Base-by-base conservation (phyloP, 345 rosid species). In the Bruguiera gymnorhiza region DNA sequence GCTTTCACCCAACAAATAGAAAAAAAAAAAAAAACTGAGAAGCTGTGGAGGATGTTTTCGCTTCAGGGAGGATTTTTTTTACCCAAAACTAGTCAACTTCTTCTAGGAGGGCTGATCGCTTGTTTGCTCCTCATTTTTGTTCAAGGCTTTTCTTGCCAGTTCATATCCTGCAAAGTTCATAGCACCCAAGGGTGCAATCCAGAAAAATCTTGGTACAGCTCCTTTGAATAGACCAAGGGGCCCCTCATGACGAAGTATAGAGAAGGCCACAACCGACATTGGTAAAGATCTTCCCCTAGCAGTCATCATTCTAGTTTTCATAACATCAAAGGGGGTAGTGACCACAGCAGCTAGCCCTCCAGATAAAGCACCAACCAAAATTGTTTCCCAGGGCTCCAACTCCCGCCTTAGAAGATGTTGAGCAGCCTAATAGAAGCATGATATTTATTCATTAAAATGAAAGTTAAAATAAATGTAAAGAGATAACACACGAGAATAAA, bases 101-200 rank as follows among this genome's bases (percentile, higher is more conserved):
- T 79, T 83, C 37, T 67, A 79, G 60, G 84, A 52, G 62, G 62
- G 68, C 65, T 75, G 73, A 8, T 82, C 83, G 10, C 16, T 54
- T 5, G 78, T 52, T 52, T 54, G 54, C 3, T 87, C 96, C 62
- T 84, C 86, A 5, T 82, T 83, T 79, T 85, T 88, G 76, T 76
- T 83, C 96, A 93, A 83, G 60, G 97, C 92, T 76, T 93, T 93
- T 91, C 85, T 84, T 10, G 87, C 86, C 51, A 95, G 88, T 82
- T 95, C 99, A 29, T 95, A 95, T 10, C 99, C 99, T 5, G 99
- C 99, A 78, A 95, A 95, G 83, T 95, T 95, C 98, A 95, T 95
- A 70, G 99, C 99, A n/a, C 99, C 99, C 11, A 95, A 75, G 3
- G 99, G 99, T 61, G 99, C 98, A 68, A 95, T 89, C 99, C 99